phyloP scores from a whole-genome alignment of 805 yeast species.

The Nakazawaea wyomingensis region DNA sequence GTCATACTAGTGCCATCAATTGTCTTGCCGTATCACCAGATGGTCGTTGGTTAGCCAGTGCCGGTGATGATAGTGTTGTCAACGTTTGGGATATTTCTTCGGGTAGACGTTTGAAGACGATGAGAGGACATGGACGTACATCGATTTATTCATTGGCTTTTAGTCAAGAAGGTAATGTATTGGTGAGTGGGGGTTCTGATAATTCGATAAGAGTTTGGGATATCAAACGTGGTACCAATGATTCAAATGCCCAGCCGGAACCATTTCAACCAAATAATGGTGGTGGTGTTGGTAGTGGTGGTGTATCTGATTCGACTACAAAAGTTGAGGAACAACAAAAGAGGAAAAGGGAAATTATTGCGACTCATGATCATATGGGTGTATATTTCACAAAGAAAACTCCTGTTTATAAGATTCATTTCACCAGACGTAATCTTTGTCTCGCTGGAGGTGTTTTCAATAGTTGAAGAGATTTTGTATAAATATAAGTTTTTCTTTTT shows the following conservation, averaged over 20 bases:
- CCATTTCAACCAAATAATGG: slow-evolving; percentile 33
- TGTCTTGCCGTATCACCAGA: slow-evolving; percentile 90
- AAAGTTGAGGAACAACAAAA: slow-evolving; percentile 36
- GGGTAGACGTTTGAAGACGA: slow-evolving; percentile 80
- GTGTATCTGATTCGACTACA: slow-evolving; percentile 13
- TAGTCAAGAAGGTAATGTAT: slow-evolving; percentile 80
- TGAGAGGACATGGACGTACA: slow-evolving; percentile 92
- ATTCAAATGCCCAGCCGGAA: slow-evolving; percentile 75
- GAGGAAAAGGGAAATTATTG: slow-evolving; percentile 64
- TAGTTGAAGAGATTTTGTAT: no score
- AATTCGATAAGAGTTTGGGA: slow-evolving; percentile 96
- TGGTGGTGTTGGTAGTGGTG: no score
- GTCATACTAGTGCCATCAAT: slow-evolving; percentile 86
- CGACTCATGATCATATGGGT: slow-evolving; percentile 86
- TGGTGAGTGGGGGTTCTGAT: slow-evolving; percentile 92
- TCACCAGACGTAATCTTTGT: slow-evolving; percentile 85
- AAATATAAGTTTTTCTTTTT: no score
- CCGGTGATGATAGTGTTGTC: slow-evolving; percentile 87
- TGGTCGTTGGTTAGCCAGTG: slow-evolving; percentile 94
- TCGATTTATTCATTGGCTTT: slow-evolving; percentile 82
- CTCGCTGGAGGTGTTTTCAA: slow-evolving; percentile 86
- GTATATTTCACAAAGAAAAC: slow-evolving; percentile 92
- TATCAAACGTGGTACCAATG: slow-evolving; percentile 76
- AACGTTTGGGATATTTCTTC: slow-evolving; percentile 93
- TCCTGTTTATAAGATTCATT: slow-evolving; percentile 88